These are phyloP conservation scores for Penicillium coprophilum DNA, from an alignment of 495 filamentous ascomycete species.

Conservation along the genomic window DNA sequence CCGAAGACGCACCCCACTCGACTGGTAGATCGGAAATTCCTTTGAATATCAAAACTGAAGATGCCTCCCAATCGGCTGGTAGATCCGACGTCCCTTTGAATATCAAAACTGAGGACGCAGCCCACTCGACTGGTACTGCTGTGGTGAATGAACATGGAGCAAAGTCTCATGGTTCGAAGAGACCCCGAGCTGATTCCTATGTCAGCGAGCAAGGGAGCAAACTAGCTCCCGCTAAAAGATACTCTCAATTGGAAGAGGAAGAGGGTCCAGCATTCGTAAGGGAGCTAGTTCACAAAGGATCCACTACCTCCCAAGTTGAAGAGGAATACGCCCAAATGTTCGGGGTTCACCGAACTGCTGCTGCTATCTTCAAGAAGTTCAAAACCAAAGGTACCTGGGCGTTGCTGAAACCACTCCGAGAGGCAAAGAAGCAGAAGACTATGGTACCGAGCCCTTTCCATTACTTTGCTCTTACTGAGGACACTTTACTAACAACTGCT, in stretches of 20 bases:
- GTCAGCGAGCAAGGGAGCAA: too few relatives aligned
- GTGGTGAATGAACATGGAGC: background rate
- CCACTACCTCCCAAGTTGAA: background rate
- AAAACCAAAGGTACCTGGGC: background rate
- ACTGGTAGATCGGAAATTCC: background rate
- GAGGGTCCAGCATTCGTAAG: background rate
- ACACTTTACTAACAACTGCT: background rate
- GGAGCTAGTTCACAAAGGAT: background rate
- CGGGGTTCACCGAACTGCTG: background rate
- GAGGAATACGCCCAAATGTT: background rate
- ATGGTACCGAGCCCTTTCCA: background rate
- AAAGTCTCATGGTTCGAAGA: background rate
- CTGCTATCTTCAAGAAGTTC: background rate
- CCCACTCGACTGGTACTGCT: background rate
- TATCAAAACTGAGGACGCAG: background rate
- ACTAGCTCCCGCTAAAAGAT: background rate
- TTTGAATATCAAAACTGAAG: background rate
- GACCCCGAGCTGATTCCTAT: background rate
- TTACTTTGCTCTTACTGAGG: background rate
- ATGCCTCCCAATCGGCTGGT: background rate
- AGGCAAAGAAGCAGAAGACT: background rate
- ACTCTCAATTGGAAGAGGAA: background rate
- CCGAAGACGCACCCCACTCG: background rate
- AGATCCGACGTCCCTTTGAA: too few relatives aligned
- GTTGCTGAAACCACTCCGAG: background rate